Evolutionary conservation across 2,329 filamentous ascomycete species (phyloP).

Genomic region (Coleophoma cylindrospora): DNA sequence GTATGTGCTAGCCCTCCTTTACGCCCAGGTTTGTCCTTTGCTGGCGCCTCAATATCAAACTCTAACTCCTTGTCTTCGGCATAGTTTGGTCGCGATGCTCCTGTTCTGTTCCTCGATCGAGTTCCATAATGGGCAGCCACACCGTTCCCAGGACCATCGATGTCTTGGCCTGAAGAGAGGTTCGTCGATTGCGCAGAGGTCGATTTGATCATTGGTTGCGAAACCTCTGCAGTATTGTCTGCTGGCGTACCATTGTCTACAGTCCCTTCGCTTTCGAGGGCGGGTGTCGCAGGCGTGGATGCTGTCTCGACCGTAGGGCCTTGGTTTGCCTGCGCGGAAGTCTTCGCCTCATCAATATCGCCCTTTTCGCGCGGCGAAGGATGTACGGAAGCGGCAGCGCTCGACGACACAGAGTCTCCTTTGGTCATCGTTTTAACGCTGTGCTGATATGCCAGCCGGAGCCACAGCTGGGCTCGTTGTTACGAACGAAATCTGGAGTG

Average conservation of each 20-base stretch:
- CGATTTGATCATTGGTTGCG: no score
- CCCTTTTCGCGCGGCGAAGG: constrained; percentile 14
- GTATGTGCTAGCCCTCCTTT: constrained; percentile 38
- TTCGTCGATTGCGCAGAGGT: no score
- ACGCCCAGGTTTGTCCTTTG: constrained; percentile 51
- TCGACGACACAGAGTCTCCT: constrained; percentile 20
- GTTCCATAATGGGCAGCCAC: constrained; percentile 70
- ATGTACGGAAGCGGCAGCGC: constrained; percentile 15
- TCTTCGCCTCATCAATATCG: constrained; percentile 3
- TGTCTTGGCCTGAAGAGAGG: no score
- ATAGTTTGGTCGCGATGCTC: constrained; percentile 82
- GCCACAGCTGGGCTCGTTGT: background rate
- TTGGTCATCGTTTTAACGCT: constrained; percentile 18
- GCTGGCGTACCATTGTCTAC: no score
- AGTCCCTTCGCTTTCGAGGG: no score
- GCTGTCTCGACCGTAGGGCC: constrained; percentile 35
- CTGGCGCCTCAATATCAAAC: constrained; percentile 74
- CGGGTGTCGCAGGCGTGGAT: constrained; percentile 36
- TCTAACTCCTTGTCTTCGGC: constrained; percentile 91
- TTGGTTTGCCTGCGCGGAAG: constrained; percentile 4
- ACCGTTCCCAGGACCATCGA: constrained; percentile 13
- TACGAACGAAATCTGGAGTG: constrained; percentile 1
- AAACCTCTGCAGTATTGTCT: no score
- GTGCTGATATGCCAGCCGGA: constrained; percentile 4
- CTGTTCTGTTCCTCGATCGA: constrained; percentile 82